These are phyloP conservation scores for Cercospora berteroae DNA, from an alignment of 2,329 filamentous ascomycete genomes.

Conservation along the genomic window DNA sequence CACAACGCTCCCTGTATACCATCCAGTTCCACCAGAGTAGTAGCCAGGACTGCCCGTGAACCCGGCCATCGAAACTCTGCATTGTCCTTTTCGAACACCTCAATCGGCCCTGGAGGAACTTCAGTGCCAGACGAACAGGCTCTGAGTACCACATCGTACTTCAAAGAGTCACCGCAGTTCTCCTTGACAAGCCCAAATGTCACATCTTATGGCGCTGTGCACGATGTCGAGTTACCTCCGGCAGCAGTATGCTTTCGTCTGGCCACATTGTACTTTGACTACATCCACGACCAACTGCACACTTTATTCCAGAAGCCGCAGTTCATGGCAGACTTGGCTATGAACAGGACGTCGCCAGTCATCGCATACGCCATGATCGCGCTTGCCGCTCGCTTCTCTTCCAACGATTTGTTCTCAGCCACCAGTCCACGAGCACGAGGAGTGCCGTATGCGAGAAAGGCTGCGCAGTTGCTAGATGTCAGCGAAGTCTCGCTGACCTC, in stretches of 20 bases:
- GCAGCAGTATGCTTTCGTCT: constrained; percentile 10
- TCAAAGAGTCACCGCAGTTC: background rate
- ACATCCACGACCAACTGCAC: constrained; percentile 11
- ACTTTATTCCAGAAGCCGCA: constrained; percentile 7
- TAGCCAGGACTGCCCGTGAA: background rate
- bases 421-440: constrained; percentile 4
- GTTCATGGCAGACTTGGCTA: constrained; percentile 8
- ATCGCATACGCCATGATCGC: constrained; percentile 10
- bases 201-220: background rate
- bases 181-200: constrained; percentile 1
- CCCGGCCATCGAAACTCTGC: background rate
- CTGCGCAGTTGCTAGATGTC: constrained; percentile 3
- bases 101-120: background rate
- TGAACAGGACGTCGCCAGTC: background rate
- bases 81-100: background rate
- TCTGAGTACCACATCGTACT: background rate
- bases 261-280: constrained; percentile 10
- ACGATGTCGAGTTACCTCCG: constrained; percentile 1
- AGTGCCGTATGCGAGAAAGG: constrained; percentile 3
- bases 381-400: constrained; percentile 10
- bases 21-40: background rate
- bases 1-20: constrained; percentile 11
- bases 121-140: background rate
- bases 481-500: constrained; percentile 12
- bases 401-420: background rate